A percentile compares a stretch with the other conserved stretches of the same genome.
Evolutionary conservation across 176 grass and related monocot species (phyloP).

Genomic region (Avena insularis): DNA sequence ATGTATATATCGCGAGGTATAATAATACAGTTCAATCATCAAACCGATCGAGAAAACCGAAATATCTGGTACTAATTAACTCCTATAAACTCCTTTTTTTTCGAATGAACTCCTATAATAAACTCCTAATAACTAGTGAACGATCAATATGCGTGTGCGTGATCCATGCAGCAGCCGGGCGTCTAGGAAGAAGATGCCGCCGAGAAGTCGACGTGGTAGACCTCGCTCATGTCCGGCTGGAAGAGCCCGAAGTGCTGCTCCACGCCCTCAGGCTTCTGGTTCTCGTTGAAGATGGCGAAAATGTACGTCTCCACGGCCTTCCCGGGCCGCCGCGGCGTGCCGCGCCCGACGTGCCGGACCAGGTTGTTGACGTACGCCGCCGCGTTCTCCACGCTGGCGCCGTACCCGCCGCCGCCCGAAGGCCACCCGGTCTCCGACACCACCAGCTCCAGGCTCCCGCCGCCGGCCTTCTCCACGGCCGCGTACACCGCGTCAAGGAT

Average conservation of each 20-base stretch:
- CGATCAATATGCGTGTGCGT: neutral
- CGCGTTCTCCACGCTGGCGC: slow-evolving; percentile 75
- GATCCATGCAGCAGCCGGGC: neutral
- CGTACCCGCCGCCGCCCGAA: slow-evolving; percentile 63
- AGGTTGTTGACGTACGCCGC: slow-evolving; percentile 77
- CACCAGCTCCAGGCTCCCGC: slow-evolving; percentile 54
- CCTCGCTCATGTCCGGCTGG: slow-evolving; percentile 84
- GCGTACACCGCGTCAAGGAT: slow-evolving; percentile 78
- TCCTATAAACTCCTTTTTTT: neutral
- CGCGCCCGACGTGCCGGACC: slow-evolving; percentile 53
- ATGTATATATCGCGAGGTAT: neutral
- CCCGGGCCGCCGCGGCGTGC: slow-evolving; percentile 72
- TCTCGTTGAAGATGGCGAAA: slow-evolving; percentile 98
- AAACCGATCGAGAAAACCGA: neutral
- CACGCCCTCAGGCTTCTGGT: slow-evolving; percentile 77
- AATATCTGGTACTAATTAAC: neutral
- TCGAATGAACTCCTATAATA: neutral
- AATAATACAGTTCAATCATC: neutral
- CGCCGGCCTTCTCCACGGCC: slow-evolving; percentile 70
- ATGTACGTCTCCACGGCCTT: slow-evolving; percentile 83
- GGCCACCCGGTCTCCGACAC: slow-evolving; percentile 96
- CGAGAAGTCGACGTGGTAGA: slow-evolving; percentile 85
- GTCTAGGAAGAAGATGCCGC: slow-evolving; percentile 7
- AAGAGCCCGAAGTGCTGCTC: slow-evolving; percentile 88
- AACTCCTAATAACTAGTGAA: neutral